A percentile compares a stretch with the other conserved stretches of the same genome.
phyloP scores from a whole-genome alignment of 805 yeast species.

The Dipodascopsis uninucleata region DNA sequence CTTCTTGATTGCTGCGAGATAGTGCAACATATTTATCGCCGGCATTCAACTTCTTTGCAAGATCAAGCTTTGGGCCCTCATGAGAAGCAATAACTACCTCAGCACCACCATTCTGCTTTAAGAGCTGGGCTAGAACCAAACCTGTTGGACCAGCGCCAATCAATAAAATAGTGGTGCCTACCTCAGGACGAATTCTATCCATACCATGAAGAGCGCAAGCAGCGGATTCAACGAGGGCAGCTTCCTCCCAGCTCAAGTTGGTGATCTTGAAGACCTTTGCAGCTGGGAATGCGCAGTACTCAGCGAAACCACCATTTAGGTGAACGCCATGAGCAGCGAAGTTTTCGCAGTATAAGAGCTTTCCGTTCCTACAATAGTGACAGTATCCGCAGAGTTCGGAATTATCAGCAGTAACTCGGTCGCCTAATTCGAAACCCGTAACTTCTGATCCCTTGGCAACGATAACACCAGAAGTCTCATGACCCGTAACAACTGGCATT shows the following conservation, averaged over 20 bases:
- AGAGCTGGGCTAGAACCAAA: conserved; percentile 23
- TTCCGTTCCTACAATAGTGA: conserved; percentile 24
- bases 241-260: conserved; percentile 20
- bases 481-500: conserved; percentile 51
- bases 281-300: conserved; percentile 25
- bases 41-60: conserved; percentile 20
- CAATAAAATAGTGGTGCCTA: conserved; percentile 23
- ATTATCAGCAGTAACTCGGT: conserved; percentile 48
- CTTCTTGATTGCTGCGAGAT: conserved; percentile 14
- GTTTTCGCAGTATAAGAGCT: conserved; percentile 24
- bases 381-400: conserved; percentile 25
- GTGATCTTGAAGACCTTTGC: conserved; percentile 25
- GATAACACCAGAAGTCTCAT: conserved; percentile 50
- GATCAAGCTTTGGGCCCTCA: conserved; percentile 20
- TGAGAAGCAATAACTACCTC: conserved; percentile 24
- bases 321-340: conserved; percentile 26
- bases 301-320: conserved; percentile 25
- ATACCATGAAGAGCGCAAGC: conserved; percentile 27
- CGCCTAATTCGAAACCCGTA: conserved; percentile 45
- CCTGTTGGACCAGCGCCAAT: conserved; percentile 28
- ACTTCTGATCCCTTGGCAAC: conserved; percentile 47
- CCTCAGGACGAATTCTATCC: conserved; percentile 23
- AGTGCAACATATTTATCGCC: conserved; percentile 24
- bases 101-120: conserved; percentile 24
- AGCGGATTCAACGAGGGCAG: conserved; percentile 25